phyloP scores from a whole-genome alignment of 148 eudicot species.

The Vaccinium myrtillus region DNA sequence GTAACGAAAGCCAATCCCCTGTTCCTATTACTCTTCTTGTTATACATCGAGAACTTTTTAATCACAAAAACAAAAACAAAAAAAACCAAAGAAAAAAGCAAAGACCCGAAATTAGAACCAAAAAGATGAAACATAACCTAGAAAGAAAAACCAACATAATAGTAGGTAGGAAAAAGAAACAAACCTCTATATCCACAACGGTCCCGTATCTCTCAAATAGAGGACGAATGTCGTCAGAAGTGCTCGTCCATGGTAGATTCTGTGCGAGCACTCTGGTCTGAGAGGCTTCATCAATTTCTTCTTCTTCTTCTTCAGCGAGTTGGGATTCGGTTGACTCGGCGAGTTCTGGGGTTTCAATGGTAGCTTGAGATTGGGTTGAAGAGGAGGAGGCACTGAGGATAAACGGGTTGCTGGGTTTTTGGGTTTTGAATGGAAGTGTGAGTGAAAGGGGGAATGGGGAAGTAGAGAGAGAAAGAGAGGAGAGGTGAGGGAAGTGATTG shows the following conservation, averaged over 20 bases:
- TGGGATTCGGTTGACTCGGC: constrained; percentile 11
- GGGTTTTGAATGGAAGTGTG: constrained; percentile 21
- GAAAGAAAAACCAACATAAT: background rate
- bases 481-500: constrained; percentile 12
- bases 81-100: constrained; percentile 5
- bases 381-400: constrained; percentile 21
- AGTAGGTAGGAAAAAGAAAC: background rate
- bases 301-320: constrained; percentile 17
- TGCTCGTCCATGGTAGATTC: constrained; percentile 76
- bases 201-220: constrained; percentile 72
- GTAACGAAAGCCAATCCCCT: constrained; percentile 89
- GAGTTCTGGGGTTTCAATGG: constrained; percentile 27
- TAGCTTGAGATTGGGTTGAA: constrained; percentile 23
- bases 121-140: background rate
- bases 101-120: constrained; percentile 15
- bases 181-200: constrained; percentile 78
- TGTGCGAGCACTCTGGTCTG: constrained; percentile 62
- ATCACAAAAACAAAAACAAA: background rate
- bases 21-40: constrained; percentile 50
- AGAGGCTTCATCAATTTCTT: constrained; percentile 39
- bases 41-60: constrained; percentile 69
- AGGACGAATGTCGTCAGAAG: constrained; percentile 65
- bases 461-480: constrained; percentile 21
- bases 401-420: constrained; percentile 25
- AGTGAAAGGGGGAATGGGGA: constrained; percentile 6